Conservation (phyloP, 345 rosid species). For the Excoecaria cochinchinensis region DNA sequence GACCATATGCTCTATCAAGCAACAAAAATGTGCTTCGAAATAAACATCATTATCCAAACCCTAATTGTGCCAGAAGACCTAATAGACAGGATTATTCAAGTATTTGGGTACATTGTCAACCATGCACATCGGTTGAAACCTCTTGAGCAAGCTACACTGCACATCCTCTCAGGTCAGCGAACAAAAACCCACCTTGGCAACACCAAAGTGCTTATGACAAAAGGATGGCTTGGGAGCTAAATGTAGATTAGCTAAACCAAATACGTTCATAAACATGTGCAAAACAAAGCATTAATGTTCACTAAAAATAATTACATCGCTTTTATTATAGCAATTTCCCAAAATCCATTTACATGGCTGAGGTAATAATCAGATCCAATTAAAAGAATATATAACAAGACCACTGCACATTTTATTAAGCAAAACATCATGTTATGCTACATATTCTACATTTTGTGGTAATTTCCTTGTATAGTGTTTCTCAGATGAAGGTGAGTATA, state of each 20-base stretch:
- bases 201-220: background rate
- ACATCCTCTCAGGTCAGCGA: background rate
- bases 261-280: background rate
- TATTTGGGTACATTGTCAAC: background rate
- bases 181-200: background rate
- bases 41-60: background rate
- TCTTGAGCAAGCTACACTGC: background rate
- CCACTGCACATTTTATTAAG: background rate
- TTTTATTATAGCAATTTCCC: too few relatives aligned
- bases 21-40: background rate
- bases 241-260: background rate
- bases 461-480: background rate
- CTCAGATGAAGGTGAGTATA: background rate
- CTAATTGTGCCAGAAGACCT: background rate
- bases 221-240: background rate
- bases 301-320: background rate
- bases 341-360: background rate
- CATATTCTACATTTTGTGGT: background rate
- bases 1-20: background rate
- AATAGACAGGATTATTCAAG: background rate
- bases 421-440: background rate
- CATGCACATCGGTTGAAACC: background rate
- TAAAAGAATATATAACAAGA: background rate
- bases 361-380: background rate
- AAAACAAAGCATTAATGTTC: background rate